Evolutionary conservation across 2,329 filamentous ascomycete species (phyloP), one percentile per base, ranked within the genome.

Genomic region (Fusarium sp.): DNA sequence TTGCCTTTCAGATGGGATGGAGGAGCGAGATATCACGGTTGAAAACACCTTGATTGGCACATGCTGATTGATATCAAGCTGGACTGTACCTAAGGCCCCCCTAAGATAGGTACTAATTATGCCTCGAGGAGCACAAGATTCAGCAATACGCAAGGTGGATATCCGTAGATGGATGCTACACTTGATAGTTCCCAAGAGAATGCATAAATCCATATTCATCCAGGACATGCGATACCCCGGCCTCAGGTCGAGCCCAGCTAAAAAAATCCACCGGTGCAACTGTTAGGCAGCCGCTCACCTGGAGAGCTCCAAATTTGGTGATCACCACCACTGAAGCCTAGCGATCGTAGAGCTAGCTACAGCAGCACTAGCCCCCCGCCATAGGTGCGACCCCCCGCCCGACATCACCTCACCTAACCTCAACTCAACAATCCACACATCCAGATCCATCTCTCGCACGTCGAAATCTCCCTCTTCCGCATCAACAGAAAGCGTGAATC

Each of bases 401-500:
- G n/a, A 38, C 58, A 31, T 36, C 59, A 55, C 47, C 47, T 36
- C 48, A 55, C 41, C 28, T 45, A 24, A 26, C 42, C 28, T 45
- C 24, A 26, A 24, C 24, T 58, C 52, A 42, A 57, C 64, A 65
- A 65, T 58, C 60, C 69, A 24, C 55, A 59, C 55, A 38, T 44
- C 45, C 51, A 57, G 49, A 52, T 38, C 33, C 51, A 39, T 47
- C 36, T 57, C 65, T 69, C 66, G 48, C 71, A 66, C 60, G 64
- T 31, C 51, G 36, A 69, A 71, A 68, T 66, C 64, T 69, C 61
- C 61, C 71, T 59, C 70, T 69, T 71, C 58, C 58, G 67, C 45
- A 69, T 56, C 63, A 69, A 54, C 62, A 73, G 63, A 73, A 52
- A 70, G 47, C 44, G 66, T 73, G 60, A 73, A 73, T 71, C 72